Evolutionary conservation across 257 asterid species (phyloP).

Genomic region (Solanum paucissectum): DNA sequence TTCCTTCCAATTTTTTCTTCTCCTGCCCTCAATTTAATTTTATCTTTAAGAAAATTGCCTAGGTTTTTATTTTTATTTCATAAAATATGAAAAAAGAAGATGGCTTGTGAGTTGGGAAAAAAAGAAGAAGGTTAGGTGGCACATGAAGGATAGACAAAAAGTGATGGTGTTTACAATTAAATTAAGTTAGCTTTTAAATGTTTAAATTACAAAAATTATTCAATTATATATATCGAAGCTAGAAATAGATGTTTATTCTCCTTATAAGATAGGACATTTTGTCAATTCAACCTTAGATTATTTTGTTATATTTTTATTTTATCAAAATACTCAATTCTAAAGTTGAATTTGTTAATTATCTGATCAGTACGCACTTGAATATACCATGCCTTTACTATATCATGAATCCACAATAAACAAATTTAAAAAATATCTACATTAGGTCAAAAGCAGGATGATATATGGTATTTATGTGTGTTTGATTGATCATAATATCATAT

Average conservation of each 20-base stretch:
- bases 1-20: neutral
- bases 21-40: neutral
- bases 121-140: neutral
- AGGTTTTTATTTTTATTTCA: neutral
- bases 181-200: too few relatives aligned
- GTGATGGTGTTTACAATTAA: neutral
- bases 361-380: neutral
- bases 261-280: too few relatives aligned
- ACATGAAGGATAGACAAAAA: neutral
- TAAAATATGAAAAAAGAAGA: neutral
- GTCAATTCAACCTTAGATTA: neutral
- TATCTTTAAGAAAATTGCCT: neutral
- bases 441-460: neutral
- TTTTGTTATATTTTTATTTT: neutral
- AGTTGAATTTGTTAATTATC: neutral
- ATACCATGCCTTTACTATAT: neutral
- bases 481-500: neutral
- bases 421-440: neutral
- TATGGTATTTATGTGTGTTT: neutral
- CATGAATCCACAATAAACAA: neutral
- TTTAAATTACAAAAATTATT: too few relatives aligned
- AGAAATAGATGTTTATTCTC: neutral
- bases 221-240: neutral
- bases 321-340: neutral
- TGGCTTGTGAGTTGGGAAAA: neutral